Evolutionary conservation across 768 basidiomycete species (phyloP).

Genomic region (Tulasnella sp.): DNA sequence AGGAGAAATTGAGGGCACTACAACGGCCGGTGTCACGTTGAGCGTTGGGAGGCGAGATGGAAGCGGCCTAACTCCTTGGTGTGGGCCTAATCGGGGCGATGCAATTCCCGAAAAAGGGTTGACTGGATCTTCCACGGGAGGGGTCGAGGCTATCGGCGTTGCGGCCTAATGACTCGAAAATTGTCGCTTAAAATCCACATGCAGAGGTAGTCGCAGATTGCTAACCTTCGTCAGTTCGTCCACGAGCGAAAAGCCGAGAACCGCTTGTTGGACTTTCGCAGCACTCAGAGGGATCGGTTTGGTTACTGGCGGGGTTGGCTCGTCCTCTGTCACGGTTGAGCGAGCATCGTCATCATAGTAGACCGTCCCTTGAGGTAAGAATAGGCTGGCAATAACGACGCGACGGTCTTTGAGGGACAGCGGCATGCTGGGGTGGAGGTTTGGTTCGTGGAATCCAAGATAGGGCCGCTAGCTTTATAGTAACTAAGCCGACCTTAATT

Average conservation of each 20-base stretch:
- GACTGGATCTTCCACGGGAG: conserved; percentile 42
- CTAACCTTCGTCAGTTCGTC: conserved; percentile 6
- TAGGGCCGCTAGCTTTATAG: not conserved
- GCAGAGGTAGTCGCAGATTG: not conserved
- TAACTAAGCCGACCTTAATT: not conserved
- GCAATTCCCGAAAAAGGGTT: conserved; percentile 55
- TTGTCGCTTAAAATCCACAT: not conserved
- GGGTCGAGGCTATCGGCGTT: conserved; percentile 36
- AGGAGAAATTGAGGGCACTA: not conserved
- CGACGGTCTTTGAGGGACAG: conserved; percentile 64
- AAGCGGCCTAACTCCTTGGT: conserved; percentile 30
- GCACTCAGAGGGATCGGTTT: not conserved
- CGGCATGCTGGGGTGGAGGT: not conserved
- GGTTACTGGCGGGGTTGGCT: not conserved
- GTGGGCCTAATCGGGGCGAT: conserved; percentile 21
- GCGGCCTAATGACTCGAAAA: conserved; percentile 9
- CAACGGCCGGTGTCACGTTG: conserved; percentile 31
- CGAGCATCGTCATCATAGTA: conserved; percentile 51
- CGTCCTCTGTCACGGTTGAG: not conserved
- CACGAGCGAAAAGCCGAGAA: not conserved
- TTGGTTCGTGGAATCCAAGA: not conserved
- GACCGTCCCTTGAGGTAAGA: conserved; percentile 70
- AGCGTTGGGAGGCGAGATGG: conserved; percentile 46
- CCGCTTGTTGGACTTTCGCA: not conserved
- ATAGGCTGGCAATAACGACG: conserved; percentile 76